phyloP scores from a whole-genome alignment of 441 rosid genomes.

The Brassica balearica region DNA sequence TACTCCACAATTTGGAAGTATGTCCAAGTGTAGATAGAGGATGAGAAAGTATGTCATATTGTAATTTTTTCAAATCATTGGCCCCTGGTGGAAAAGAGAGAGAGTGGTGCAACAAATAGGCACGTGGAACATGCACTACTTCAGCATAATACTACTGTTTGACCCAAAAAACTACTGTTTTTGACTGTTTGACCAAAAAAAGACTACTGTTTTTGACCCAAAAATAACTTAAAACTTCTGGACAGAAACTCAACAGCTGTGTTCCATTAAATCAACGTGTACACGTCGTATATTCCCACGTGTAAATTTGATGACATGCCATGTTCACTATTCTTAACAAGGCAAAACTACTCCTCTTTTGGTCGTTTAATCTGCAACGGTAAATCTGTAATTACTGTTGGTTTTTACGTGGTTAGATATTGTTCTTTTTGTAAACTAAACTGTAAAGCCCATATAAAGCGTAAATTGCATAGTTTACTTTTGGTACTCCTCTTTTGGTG shows the following conservation, averaged over 20 bases:
- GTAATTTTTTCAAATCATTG: not conserved
- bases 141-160: not conserved
- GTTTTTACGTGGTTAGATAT: constrained; percentile 10
- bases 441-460: too few relatives aligned
- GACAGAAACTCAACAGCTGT: constrained; percentile 35
- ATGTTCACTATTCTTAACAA: constrained; percentile 18
- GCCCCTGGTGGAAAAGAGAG: constrained; percentile 23
- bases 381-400: constrained; percentile 21
- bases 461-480: too few relatives aligned
- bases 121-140: constrained; percentile 45
- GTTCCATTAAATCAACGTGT: constrained; percentile 30
- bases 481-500: too few relatives aligned
- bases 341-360: constrained; percentile 32
- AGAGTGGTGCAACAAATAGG: constrained; percentile 26
- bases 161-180: too few relatives aligned
- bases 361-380: constrained; percentile 20
- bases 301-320: constrained; percentile 3
- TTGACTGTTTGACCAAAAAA: too few relatives aligned
- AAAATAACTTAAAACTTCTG: too few relatives aligned
- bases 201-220: too few relatives aligned
- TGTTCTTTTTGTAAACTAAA: too few relatives aligned
- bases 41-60: too few relatives aligned
- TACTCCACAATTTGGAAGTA: too few relatives aligned
- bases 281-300: not conserved
- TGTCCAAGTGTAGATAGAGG: too few relatives aligned